Evolutionary conservation across 1,139 yeast species (phyloP).

Genomic region (Geotrichum carabidarum): DNA sequence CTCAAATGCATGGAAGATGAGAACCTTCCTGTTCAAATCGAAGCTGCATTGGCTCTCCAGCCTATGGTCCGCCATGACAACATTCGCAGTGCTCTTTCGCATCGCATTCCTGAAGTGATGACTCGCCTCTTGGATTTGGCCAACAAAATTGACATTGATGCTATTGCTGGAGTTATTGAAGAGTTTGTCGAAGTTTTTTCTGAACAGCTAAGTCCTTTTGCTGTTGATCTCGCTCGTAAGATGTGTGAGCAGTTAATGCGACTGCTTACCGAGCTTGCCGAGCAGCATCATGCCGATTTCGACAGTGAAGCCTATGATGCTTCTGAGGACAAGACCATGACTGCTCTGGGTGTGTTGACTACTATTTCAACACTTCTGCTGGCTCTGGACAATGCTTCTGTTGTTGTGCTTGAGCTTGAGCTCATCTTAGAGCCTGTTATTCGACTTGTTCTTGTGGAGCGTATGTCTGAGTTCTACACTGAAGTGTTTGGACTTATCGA

Average conservation of each 20-base stretch:
- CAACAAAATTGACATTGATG: conserved; percentile 79
- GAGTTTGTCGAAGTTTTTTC: conserved; percentile 88
- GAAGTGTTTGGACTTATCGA: conserved; percentile 84
- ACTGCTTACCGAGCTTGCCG: conserved; percentile 64
- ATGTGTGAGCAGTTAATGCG: conserved; percentile 75
- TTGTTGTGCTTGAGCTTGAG: conserved; percentile 62
- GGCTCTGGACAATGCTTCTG: conserved; percentile 77
- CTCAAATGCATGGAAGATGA: conserved; percentile 52
- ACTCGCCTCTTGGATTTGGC: conserved; percentile 69
- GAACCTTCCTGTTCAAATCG: conserved; percentile 71
- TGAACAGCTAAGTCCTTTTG: conserved; percentile 88
- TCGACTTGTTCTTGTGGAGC: conserved; percentile 56
- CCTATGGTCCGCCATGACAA: conserved; percentile 61
- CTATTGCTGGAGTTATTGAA: conserved; percentile 86
- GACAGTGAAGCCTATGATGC: conserved; percentile 39
- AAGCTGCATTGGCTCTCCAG: conserved; percentile 82
- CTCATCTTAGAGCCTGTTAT: conserved; percentile 70
- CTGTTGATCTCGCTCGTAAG: conserved; percentile 76
- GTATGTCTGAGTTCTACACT: conserved; percentile 71
- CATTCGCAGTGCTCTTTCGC: conserved; percentile 62
- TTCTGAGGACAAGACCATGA: conserved; percentile 71
- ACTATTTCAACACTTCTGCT: conserved; percentile 80
- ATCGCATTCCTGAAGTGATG: conserved; percentile 75
- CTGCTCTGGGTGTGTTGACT: conserved; percentile 79
- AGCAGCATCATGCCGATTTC: conserved; percentile 32